phyloP scores from a whole-genome alignment of 106 monocot genomes.

The Ottelia alismoides region DNA sequence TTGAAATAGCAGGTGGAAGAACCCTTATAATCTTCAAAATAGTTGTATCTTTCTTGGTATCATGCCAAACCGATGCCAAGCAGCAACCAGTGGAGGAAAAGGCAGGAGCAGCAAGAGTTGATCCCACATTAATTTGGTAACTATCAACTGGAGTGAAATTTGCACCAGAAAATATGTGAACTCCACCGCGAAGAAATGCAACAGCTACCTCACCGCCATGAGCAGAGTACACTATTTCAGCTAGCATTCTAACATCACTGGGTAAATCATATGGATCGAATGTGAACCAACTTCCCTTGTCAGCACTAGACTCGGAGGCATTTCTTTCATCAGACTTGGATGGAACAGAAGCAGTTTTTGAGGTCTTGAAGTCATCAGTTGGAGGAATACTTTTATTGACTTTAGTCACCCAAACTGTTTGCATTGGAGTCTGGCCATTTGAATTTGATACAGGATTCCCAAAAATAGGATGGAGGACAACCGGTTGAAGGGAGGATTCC shows the following conservation, averaged over 20 bases:
- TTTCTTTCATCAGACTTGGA: constrained; percentile 67
- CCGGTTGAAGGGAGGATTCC: constrained; percentile 95
- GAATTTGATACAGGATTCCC: constrained; percentile 82
- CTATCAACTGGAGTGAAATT: constrained; percentile 74
- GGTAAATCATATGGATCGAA: constrained; percentile 99
- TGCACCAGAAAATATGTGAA: constrained; percentile 86
- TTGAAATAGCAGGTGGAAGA: constrained; percentile 71
- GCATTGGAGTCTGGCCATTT: constrained; percentile 91
- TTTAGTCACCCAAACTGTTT: constrained; percentile 87
- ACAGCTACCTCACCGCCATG: constrained; percentile 96
- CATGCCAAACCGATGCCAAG: constrained; percentile 99
- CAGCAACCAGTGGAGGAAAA: constrained; percentile 95
- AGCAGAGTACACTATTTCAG: constrained; percentile 95
- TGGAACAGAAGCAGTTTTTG: constrained; percentile 28
- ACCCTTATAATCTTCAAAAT: constrained; percentile 92
- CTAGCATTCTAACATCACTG: constrained; percentile 94
- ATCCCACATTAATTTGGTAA: constrained; percentile 91
- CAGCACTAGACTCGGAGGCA: constrained; percentile 81
- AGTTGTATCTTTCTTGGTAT: constrained; percentile 56
- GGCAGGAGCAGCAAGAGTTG: constrained; percentile 85
- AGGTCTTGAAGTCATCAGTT: constrained; percentile 63
- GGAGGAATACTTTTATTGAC: constrained; percentile 95
- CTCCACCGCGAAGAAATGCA: constrained; percentile 92
- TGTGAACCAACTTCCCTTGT: constrained; percentile 59
- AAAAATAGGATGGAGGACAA: constrained; percentile 98